Evolutionary conservation across 139 green algal genomes (phyloP).

Genomic region (Chlamydomonas applanata): DNA sequence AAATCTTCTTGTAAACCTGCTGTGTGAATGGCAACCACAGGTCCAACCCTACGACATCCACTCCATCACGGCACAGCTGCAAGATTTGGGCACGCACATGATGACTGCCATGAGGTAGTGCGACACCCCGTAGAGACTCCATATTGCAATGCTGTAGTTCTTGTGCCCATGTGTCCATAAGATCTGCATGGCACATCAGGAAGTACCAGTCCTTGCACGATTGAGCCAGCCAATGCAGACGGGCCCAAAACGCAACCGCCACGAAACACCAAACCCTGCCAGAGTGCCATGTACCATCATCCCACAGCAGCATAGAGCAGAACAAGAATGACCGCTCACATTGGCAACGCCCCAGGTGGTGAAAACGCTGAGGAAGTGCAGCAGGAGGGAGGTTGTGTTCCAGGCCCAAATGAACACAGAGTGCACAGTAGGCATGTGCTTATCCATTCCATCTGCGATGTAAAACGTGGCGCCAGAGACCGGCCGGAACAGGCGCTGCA

Average conservation of each 20-base stretch:
- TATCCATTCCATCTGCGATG: neutral
- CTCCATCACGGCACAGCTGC: no score
- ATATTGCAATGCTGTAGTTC: neutral
- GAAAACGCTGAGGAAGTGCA: neutral
- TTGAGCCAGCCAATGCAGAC: no score
- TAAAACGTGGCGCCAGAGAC: neutral
- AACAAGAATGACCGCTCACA: no score
- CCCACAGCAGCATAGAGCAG: no score
- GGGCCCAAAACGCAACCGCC: no score
- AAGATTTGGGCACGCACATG: no score
- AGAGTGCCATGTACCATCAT: no score
- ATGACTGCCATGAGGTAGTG: constrained; percentile 4
- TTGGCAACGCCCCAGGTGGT: neutral
- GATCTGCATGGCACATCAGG: neutral
- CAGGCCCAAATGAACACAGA: neutral
- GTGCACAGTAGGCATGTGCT: constrained; percentile 2
- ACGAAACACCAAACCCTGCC: no score
- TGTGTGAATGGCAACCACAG: no score
- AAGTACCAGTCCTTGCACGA: no score
- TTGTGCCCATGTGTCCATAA: neutral
- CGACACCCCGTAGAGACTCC: neutral
- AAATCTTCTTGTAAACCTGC: no score
- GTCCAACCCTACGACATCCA: no score
- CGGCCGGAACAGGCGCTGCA: neutral
- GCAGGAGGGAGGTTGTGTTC: neutral